Evolutionary conservation across 2,329 filamentous ascomycete species (phyloP), one percentile per base, ranked within the genome.

Genomic region (Calonectria multiphialidica): DNA sequence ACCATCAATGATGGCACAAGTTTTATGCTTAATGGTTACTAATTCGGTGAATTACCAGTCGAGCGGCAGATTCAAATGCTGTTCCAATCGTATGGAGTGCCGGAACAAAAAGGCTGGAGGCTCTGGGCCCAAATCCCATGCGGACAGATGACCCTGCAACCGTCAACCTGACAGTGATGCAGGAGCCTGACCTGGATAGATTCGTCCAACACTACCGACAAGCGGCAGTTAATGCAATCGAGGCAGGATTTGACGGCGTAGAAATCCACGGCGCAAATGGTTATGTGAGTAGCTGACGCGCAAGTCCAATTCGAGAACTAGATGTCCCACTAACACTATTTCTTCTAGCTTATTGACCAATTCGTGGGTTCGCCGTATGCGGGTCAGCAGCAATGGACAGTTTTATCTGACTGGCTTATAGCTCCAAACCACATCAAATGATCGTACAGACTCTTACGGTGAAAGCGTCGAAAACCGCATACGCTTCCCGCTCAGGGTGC

Each of bases 221-320:
- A 1, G 88, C 89, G 0, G 84, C 88, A 0, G 85, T 87, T 75
- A 86, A 90, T 28, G 88, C 93, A 0, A 81, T 94, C 0, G 86
- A 87, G 0, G 91, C 90, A 5, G 94, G 94, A 0, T 93, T 93
- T 40, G 94, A 96, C 78, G 91, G 90, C 5, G 90, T 96, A 65
- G 94, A 96, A 74, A 80, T 88, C 7, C 86, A 90, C 71, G 87
- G 82, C 12, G 89, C 89, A 2, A 91, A 92, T 76, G 90, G 90
- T 2, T 93, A 93, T 74, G 83, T 93, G 1, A 70, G 77, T 76
- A 1, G 4, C 9, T 1, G 6, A n/a, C 8, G 5, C 4, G 18
- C 15, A 33, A 9, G 9, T 18, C 1, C 9, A 4, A 4, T 18
- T 7, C 25, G 4, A 28, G 5, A 21, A 59, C 4, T 16, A 13